Evolutionary conservation across 2,329 filamentous ascomycete species (phyloP).

Genomic region (Trichoderma koningiopsis): DNA sequence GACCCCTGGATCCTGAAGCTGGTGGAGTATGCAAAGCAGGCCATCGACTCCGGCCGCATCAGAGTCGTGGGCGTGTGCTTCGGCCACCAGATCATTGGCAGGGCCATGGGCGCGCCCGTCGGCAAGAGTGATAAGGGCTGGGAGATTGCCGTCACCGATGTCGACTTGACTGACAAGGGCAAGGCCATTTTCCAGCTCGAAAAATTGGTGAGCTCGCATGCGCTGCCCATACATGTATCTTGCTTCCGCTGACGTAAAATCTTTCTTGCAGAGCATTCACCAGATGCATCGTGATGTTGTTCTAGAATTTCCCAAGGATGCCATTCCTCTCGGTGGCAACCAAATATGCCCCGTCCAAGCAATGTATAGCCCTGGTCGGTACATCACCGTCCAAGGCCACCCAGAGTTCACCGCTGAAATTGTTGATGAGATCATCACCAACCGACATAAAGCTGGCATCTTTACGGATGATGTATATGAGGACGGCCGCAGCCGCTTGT

Average conservation of each 20-base stretch:
- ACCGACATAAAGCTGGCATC: conserved; percentile 66
- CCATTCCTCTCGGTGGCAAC: conserved; percentile 46
- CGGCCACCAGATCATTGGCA: conserved; percentile 51
- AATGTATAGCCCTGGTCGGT: conserved; percentile 43
- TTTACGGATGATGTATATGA: conserved; percentile 69
- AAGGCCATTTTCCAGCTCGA: conserved; percentile 44
- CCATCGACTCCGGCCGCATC: conserved; percentile 54
- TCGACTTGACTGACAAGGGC: conserved; percentile 45
- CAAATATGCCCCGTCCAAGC: conserved; percentile 47
- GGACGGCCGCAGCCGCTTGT: conserved; percentile 68
- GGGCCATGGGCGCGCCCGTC: conserved; percentile 44
- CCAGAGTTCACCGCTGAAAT: conserved; percentile 48
- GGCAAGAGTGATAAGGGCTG: conserved; percentile 45
- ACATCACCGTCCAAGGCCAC: conserved; percentile 51
- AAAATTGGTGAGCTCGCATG: conserved; percentile 35
- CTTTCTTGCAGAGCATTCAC: conserved; percentile 40
- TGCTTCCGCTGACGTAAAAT: conserved; percentile 13
- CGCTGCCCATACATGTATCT: not conserved
- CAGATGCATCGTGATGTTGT: conserved; percentile 54
- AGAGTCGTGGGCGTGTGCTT: conserved; percentile 58
- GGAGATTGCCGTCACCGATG: conserved; percentile 49
- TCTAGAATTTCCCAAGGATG: conserved; percentile 42
- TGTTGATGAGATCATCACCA: conserved; percentile 43
- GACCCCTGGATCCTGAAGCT: conserved; percentile 49
- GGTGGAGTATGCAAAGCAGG: conserved; percentile 42